These are phyloP conservation scores for Trichoderma sp. DNA, from an alignment of 2,329 filamentous ascomycete genomes.

Conservation along the genomic window DNA sequence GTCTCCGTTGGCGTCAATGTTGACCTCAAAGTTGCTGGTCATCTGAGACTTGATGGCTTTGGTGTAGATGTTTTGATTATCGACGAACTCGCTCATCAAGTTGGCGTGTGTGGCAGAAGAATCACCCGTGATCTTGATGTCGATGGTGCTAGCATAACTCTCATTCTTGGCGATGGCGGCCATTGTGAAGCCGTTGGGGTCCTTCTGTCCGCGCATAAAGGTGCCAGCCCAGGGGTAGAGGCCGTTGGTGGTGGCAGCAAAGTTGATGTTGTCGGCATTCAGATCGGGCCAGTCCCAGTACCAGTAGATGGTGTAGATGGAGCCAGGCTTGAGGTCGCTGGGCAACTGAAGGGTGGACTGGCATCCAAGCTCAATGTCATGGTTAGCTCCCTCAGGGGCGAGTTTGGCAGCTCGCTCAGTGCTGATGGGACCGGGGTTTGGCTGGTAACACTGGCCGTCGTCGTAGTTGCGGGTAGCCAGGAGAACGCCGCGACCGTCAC, in stretches of 20 bases:
- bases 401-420: slow-evolving; percentile 55
- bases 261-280: slow-evolving; percentile 40
- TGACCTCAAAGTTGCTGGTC: slow-evolving; percentile 44
- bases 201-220: slow-evolving; percentile 39
- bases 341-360: slow-evolving; percentile 80
- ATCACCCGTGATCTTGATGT: slow-evolving; percentile 38
- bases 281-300: slow-evolving; percentile 89
- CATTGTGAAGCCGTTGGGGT: slow-evolving; percentile 37
- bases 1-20: slow-evolving; percentile 31
- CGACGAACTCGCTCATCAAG: slow-evolving; percentile 30
- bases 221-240: slow-evolving; percentile 43
- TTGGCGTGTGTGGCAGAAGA: slow-evolving; percentile 25
- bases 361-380: slow-evolving; percentile 66
- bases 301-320: slow-evolving; percentile 84
- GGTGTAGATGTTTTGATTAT: slow-evolving; percentile 40
- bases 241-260: slow-evolving; percentile 39
- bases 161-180: slow-evolving; percentile 38
- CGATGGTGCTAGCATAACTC: slow-evolving; percentile 41
- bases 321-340: slow-evolving; percentile 55
- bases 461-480: slow-evolving; percentile 79
- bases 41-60: slow-evolving; percentile 48
- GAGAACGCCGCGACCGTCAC: slow-evolving; percentile 72
- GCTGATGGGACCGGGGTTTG: slow-evolving; percentile 60
- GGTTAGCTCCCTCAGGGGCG: slow-evolving; percentile 50
- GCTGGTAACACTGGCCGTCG: slow-evolving; percentile 85